Evolutionary conservation across 352 stramenopile species (phyloP).

Genomic region (Globisporangium yorkense): DNA sequence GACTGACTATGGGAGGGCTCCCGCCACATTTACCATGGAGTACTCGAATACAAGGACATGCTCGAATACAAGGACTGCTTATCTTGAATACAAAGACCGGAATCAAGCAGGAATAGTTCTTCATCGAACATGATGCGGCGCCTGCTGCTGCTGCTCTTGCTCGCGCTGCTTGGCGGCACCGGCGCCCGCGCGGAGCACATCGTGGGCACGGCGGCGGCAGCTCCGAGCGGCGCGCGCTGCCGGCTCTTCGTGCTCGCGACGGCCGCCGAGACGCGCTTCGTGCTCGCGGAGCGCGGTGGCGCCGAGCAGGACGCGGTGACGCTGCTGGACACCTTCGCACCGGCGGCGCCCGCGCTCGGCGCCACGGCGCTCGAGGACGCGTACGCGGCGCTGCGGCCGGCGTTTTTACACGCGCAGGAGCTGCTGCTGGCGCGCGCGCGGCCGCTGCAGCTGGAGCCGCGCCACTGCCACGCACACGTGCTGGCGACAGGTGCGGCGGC

Average conservation of each 20-base stretch:
- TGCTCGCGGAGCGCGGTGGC: constrained; percentile 42
- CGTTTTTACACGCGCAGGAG: constrained; percentile 38
- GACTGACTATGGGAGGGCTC: too few species aligned
- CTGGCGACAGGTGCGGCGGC: constrained; percentile 18
- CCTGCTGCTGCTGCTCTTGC: neutral
- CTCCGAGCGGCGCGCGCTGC: constrained; percentile 26
- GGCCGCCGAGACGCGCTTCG: constrained; percentile 28
- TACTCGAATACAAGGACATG: too few species aligned
- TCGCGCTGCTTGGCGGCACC: constrained; percentile 4
- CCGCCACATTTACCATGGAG: too few species aligned
- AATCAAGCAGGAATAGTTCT: too few species aligned
- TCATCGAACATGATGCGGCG: neutral
- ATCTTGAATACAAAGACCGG: too few species aligned
- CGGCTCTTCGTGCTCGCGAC: constrained; percentile 49
- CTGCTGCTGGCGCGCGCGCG: constrained; percentile 17
- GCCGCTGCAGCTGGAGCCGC: constrained; percentile 30
- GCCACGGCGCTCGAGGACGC: constrained; percentile 18
- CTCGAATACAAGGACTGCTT: too few species aligned
- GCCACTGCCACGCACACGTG: constrained; percentile 47
- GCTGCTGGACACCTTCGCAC: constrained; percentile 25
- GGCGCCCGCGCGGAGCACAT: constrained; percentile 2
- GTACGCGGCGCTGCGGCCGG: constrained; percentile 38
- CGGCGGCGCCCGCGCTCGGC: constrained; percentile 18
- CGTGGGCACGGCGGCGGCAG: constrained; percentile 10
- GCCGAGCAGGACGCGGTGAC: constrained; percentile 25